Conservation (phyloP, 495 filamentous ascomycete species). For the Penicillium fimorum region DNA sequence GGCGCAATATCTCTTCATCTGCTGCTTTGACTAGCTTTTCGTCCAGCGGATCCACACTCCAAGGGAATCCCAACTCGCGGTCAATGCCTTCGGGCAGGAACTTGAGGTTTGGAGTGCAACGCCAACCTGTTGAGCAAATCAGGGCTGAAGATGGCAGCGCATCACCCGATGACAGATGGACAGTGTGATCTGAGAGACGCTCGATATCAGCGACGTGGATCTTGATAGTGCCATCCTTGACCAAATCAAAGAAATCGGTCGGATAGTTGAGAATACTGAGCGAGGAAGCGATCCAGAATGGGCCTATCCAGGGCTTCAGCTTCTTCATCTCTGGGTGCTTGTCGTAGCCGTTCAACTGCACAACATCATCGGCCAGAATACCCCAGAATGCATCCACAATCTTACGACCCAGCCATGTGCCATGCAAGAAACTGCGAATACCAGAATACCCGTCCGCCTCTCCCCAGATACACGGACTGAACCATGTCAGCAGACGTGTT, state of each 20-base stretch:
- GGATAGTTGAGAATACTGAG: conserved; percentile 71
- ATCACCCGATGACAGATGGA: conserved; percentile 58
- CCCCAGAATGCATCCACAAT: conserved; percentile 69
- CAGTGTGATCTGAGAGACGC: conserved; percentile 42
- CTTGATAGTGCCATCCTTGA: conserved; percentile 56
- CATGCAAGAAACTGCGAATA: conserved; percentile 60
- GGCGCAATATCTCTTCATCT: conserved; percentile 63
- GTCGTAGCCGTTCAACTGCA: conserved; percentile 57
- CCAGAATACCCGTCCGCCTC: conserved; percentile 47
- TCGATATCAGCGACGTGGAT: conserved; percentile 64
- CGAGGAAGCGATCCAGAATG: conserved; percentile 62
- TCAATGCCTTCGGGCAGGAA: conserved; percentile 56
- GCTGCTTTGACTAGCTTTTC: conserved; percentile 40
- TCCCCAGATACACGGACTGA: conserved; percentile 64
- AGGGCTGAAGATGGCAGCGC: conserved; percentile 57
- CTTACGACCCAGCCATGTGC: conserved; percentile 62
- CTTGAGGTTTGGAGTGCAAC: conserved; percentile 59
- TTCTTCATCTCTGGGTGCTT: conserved; percentile 63
- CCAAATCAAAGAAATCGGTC: conserved; percentile 60
- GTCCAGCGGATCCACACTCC: conserved; percentile 29
- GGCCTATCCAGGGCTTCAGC: conserved; percentile 61
- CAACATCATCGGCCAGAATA: conserved; percentile 58
- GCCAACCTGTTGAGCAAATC: conserved; percentile 71
- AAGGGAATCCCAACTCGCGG: conserved; percentile 41
- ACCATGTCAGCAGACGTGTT: conserved; percentile 63